A percentile compares a stretch with the other conserved stretches of the same genome.
These are phyloP conservation scores for Linderina pennispora DNA, from an alignment of 192 early-diverging fungal species.

Conservation along the genomic window DNA sequence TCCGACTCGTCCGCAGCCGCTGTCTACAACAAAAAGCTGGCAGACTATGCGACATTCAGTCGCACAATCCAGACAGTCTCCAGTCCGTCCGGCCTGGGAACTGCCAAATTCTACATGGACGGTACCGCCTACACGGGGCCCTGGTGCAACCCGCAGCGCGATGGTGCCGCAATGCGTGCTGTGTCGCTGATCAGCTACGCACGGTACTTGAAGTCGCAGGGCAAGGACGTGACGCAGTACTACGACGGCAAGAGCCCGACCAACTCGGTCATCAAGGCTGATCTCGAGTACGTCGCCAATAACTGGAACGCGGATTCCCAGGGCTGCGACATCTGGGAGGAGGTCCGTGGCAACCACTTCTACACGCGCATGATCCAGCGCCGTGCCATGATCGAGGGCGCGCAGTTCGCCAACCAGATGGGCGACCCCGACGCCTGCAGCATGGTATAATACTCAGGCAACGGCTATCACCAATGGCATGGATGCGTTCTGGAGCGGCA, in stretches of 20 bases:
- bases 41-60: not conserved
- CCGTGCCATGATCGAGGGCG: conserved; percentile 45
- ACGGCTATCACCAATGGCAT: conserved; percentile 17
- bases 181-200: conserved; percentile 10
- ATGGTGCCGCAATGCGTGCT: conserved; percentile 47
- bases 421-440: conserved; percentile 33
- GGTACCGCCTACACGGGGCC: conserved; percentile 20
- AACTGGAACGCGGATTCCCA: conserved; percentile 27
- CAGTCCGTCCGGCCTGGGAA: conserved; percentile 22
- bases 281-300: conserved; percentile 51
- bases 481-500: conserved; percentile 33
- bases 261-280: conserved; percentile 37
- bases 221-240: conserved; percentile 3
- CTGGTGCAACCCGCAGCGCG: conserved; percentile 54
- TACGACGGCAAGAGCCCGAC: conserved; percentile 6
- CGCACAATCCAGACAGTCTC: not conserved
- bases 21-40: not conserved
- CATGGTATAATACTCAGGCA: conserved; percentile 28
- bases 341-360: conserved; percentile 53
- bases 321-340: conserved; percentile 64
- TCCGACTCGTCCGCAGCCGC: not conserved
- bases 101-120: conserved; percentile 50
- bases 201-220: not conserved
- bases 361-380: conserved; percentile 56
- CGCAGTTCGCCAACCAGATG: conserved; percentile 35